These are phyloP conservation scores for Saprolegnia parasitica DNA, from an alignment of 352 stramenopile species.

Conservation along the genomic window DNA sequence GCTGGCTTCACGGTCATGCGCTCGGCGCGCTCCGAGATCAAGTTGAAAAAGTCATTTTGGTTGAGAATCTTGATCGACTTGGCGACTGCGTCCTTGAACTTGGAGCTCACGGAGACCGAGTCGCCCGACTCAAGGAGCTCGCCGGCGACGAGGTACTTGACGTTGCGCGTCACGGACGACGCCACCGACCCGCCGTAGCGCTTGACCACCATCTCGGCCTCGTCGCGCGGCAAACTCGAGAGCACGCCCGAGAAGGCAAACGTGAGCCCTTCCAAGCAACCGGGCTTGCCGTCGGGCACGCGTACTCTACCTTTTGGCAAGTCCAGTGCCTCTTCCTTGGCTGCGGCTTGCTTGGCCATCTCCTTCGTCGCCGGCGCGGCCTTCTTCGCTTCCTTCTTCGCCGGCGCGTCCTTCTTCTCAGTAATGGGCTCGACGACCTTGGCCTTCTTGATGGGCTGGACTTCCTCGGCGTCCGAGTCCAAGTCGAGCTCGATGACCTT, in stretches of 20 bases:
- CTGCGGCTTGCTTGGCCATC: neutral
- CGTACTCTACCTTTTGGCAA: constrained; percentile 20
- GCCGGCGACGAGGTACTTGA: constrained; percentile 75
- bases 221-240: constrained; percentile 49
- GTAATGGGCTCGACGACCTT: neutral
- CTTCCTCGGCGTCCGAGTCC: constrained; percentile 23
- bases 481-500: constrained; percentile 28
- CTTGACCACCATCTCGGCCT: constrained; percentile 74
- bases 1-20: constrained; percentile 47
- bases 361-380: neutral
- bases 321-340: neutral
- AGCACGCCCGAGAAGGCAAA: constrained; percentile 77
- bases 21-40: constrained; percentile 66
- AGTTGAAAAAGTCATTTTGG: constrained; percentile 85
- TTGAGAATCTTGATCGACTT: constrained; percentile 82
- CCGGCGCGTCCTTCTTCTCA: neutral
- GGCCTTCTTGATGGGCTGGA: constrained; percentile 20
- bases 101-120: constrained; percentile 51
- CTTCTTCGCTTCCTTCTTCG: constrained; percentile 1
- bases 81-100: constrained; percentile 86
- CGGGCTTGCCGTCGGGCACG: constrained; percentile 31
- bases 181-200: constrained; percentile 61
- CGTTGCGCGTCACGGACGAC: constrained; percentile 56
- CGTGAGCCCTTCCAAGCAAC: constrained; percentile 68
- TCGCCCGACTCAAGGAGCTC: constrained; percentile 60